phyloP scores from a whole-genome alignment of 2,329 filamentous ascomycete species.

The Xylaria hypoxylon region DNA sequence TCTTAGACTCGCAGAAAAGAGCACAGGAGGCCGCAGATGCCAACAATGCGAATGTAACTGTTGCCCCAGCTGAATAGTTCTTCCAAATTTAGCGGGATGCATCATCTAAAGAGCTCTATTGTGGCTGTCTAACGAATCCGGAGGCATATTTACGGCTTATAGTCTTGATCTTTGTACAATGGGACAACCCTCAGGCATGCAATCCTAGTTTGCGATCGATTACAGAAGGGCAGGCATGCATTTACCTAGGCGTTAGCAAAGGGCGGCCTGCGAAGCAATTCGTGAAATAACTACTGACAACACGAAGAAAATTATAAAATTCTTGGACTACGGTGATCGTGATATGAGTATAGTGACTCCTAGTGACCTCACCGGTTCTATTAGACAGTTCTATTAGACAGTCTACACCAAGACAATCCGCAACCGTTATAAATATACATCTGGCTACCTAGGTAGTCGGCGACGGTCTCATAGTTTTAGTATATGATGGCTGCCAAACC shows the following conservation, averaged over 20 bases:
- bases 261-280: conserved; percentile 18
- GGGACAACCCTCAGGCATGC: neutral
- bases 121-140: neutral
- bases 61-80: conserved; percentile 39
- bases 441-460: neutral
- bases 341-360: neutral
- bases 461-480: neutral
- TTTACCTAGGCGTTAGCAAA: conserved; percentile 35
- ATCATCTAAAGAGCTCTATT: neutral
- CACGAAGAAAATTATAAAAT: neutral
- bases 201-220: conserved; percentile 10
- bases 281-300: conserved; percentile 1
- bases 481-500: neutral
- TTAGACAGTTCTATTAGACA: too few species aligned
- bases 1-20: conserved; percentile 67
- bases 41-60: conserved; percentile 45
- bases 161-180: neutral
- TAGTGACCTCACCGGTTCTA: neutral
- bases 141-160: neutral
- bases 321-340: neutral
- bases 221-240: conserved; percentile 35
- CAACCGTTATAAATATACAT: neutral
- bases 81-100: neutral
- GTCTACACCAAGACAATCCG: too few species aligned
- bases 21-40: conserved; percentile 56